Base-by-base conservation (phyloP, 2,329 filamentous ascomycete species). In the Stachybotrys chlorohalonatus region DNA sequence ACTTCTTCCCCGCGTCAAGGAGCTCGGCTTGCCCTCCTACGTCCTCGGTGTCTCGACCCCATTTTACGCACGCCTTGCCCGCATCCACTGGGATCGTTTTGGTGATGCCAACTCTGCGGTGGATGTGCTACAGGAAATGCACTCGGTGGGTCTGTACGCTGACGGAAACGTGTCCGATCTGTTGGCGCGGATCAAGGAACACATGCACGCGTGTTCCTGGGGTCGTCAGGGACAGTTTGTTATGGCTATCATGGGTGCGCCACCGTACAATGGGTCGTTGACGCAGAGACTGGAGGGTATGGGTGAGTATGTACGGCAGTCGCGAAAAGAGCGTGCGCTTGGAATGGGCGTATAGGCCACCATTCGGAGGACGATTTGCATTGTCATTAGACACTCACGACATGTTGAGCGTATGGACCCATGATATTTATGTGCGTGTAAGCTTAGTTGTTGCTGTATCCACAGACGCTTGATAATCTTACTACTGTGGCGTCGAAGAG, bases 1-100 rank as follows among this genome's bases (percentile, higher is more conserved):
- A 49, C 69, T 91, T 31, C 73, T 92, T 1, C 86, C 87, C 0
- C 79, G 80, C 7, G 73, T 91, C 61, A 88, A 87, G 64, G 75
- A 78, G 49, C 75, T 89, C 0, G 87, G 88, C 1, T 77, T 87
- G 1, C 79, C 82, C 1, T 86, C 86, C 0, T 89, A 86, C 63
- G 83, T 89, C 7, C 77, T 93, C 1, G 88, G 87, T 51, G 85
- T 82, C 6, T 84, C 84, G 16, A 87, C 86, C 0, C 73, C 79
- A 0, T 81, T 92, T 47, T 92, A 89, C 73, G 85, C 87, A 64
- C 75, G 82, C 51, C 76, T 90, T 39, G 75, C 89, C 30, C 68
- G 74, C 13, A 77, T 85, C 24, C 74, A 83, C 54, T 89, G 85
- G 82, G 68, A 72, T 39, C 79, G 81, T 11, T 80, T 82, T 58